Conservation (phyloP, 805 yeast species). For the Candida ficus region DNA sequence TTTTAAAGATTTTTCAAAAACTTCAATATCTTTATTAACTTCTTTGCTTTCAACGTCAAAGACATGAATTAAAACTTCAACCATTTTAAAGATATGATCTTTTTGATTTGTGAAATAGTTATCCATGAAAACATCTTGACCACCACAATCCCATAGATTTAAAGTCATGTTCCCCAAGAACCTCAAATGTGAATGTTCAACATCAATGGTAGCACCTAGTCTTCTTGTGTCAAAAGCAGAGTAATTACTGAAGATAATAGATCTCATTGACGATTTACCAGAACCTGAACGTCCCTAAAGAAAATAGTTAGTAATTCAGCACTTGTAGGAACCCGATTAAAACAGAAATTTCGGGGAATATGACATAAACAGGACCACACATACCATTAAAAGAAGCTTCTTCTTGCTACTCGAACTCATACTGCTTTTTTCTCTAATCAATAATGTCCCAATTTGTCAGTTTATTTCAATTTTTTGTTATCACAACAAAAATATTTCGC, state of each 20-base stretch:
- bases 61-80: slow-evolving; percentile 91
- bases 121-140: slow-evolving; percentile 95
- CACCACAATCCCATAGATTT: slow-evolving; percentile 98
- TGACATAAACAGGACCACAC: too few relatives aligned
- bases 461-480: too few relatives aligned
- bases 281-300: slow-evolving; percentile 88
- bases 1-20: slow-evolving; percentile 76
- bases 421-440: not conserved
- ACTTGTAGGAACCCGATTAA: too few relatives aligned
- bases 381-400: slow-evolving; percentile 56
- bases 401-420: slow-evolving; percentile 41
- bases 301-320: slow-evolving; percentile 5
- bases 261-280: slow-evolving; percentile 96
- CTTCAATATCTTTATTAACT: slow-evolving; percentile 88
- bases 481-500: not conserved
- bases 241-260: slow-evolving; percentile 91
- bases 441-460: too few relatives aligned
- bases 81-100: slow-evolving; percentile 91
- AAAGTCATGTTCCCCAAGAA: slow-evolving; percentile 93
- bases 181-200: slow-evolving; percentile 93
- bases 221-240: slow-evolving; percentile 95
- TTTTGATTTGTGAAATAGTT: slow-evolving; percentile 84
- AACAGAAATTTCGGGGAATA: too few relatives aligned
- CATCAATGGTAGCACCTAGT: slow-evolving; percentile 95
- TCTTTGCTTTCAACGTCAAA: slow-evolving; percentile 94